Percentiles rank a stretch among this genome's conserved stretches.
These are phyloP conservation scores for Aspergillus arachidicola DNA, from an alignment of 2,329 filamentous ascomycete genomes.

Conservation along the genomic window DNA sequence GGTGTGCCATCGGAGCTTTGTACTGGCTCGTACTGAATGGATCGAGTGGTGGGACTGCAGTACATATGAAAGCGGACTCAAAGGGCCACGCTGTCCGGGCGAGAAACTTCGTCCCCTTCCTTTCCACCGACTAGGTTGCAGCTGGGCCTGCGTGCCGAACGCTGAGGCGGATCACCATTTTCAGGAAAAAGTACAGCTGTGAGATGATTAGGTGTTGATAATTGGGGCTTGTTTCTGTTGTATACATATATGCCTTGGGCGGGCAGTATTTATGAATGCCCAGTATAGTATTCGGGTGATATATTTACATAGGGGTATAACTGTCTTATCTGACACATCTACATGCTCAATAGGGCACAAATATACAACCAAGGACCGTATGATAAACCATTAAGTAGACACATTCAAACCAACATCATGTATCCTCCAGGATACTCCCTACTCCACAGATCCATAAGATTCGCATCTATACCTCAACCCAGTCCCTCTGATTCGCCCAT, in stretches of 20 bases:
- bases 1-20: constrained; percentile 42
- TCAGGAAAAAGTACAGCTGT: too few species aligned
- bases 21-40: constrained; percentile 47
- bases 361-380: too few species aligned
- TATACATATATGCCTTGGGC: neutral
- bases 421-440: neutral
- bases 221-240: neutral
- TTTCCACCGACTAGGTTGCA: constrained; percentile 44
- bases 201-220: neutral
- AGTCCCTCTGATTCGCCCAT: neutral
- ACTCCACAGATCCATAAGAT: neutral
- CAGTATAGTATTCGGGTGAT: neutral
- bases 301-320: neutral
- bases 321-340: neutral
- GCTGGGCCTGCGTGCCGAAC: constrained; percentile 40
- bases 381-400: too few species aligned
- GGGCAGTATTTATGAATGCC: neutral
- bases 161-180: neutral
- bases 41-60: constrained; percentile 49
- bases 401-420: too few species aligned
- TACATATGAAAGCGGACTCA: constrained; percentile 42
- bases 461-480: neutral
- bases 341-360: too few species aligned
- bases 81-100: constrained; percentile 32
- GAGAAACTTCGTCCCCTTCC: constrained; percentile 42